Evolutionary conservation across 2,329 filamentous ascomycete genomes (phyloP).

Genomic region (Aurifilum marmelostoma): DNA sequence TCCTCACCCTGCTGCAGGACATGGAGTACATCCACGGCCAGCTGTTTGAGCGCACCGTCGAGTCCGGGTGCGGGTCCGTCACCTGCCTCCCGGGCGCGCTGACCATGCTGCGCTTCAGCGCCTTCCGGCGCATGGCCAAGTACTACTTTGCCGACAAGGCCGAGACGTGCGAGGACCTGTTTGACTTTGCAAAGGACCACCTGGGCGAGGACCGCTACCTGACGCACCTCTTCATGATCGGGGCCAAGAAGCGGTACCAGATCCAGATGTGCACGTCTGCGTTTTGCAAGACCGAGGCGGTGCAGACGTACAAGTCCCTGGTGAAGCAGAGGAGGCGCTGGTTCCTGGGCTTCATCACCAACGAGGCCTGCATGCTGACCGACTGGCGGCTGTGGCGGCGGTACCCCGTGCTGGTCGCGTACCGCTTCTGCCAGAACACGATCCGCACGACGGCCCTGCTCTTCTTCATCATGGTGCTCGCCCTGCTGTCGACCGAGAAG

Average conservation of each 20-base stretch:
- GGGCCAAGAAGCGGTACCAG: constrained; percentile 88
- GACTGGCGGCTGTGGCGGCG: constrained; percentile 89
- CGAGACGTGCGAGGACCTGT: constrained; percentile 92
- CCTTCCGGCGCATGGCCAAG: constrained; percentile 94
- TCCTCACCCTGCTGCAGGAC: constrained; percentile 92
- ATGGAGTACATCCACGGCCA: constrained; percentile 99
- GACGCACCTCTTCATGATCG: constrained; percentile 98
- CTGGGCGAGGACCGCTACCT: constrained; percentile 95
- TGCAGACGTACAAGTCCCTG: constrained; percentile 82
- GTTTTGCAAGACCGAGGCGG: constrained; percentile 97
- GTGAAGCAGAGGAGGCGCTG: constrained; percentile 94
- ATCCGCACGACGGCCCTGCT: constrained; percentile 91
- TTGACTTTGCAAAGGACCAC: constrained; percentile 95
- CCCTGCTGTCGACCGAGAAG: constrained; percentile 82
- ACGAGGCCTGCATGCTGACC: constrained; percentile 97
- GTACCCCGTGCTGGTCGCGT: constrained; percentile 82
- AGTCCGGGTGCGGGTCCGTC: constrained; percentile 91
- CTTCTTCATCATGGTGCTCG: constrained; percentile 91
- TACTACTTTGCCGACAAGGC: constrained; percentile 98
- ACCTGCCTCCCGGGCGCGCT: constrained; percentile 95
- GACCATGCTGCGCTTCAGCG: constrained; percentile 93
- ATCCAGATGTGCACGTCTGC: constrained; percentile 98
- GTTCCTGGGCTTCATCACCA: constrained; percentile 97
- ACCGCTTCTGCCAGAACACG: constrained; percentile 94
- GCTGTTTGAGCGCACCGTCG: constrained; percentile 91